Evolutionary conservation across 306 rosid species (phyloP).

Genomic region (Fagus sylvatica): DNA sequence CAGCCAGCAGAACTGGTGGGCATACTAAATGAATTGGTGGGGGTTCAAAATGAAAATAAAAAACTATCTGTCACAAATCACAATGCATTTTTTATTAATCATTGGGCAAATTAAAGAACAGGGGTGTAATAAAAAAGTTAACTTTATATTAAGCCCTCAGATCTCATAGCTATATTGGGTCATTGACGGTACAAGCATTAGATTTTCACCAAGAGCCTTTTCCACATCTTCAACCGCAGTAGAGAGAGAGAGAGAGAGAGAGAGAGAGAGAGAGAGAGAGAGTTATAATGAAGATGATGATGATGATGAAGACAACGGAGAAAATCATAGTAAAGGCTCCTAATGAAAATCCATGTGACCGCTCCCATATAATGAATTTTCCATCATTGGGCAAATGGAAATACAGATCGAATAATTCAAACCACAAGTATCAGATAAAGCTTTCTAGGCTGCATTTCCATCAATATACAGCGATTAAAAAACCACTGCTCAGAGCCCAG

Average conservation of each 20-base stretch:
- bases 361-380: constrained; percentile 8
- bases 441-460: constrained; percentile 40
- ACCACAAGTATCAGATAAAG: constrained; percentile 22
- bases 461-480: constrained; percentile 23
- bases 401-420: neutral
- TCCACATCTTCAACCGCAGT: constrained; percentile 5
- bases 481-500: constrained; percentile 42
- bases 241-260: neutral
- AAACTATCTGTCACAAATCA: neutral
- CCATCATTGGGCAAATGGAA: constrained; percentile 3
- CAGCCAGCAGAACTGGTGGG: neutral
- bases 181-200: neutral
- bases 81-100: neutral
- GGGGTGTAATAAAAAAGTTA: too few species aligned
- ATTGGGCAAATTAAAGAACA: neutral
- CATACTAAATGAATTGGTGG: neutral
- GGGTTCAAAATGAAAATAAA: neutral
- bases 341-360: neutral
- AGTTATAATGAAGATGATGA: neutral
- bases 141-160: neutral
- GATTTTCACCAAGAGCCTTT: constrained; percentile 9
- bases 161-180: constrained; percentile 6
- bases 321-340: neutral
- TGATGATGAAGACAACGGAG: neutral
- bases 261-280: neutral